Percentiles rank a stretch among this genome's conserved stretches.
Conservation (phyloP, 495 filamentous ascomycete species). For the Penicillium coprophilum region DNA sequence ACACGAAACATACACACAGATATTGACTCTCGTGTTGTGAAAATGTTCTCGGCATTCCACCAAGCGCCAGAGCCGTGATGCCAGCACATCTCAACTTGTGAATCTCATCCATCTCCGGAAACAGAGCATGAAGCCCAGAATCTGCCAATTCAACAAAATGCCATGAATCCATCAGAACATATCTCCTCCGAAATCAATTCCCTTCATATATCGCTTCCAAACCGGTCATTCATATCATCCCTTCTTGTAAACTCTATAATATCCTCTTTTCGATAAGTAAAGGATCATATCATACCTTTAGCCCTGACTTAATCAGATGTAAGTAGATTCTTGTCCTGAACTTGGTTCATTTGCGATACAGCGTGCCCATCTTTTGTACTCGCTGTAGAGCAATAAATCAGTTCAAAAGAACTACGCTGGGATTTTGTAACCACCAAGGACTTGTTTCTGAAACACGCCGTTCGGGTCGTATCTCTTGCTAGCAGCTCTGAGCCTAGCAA, state of each 20-base stretch:
- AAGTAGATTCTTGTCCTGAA: neutral
- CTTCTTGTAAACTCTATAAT: conserved; percentile 4
- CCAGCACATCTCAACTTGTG: conserved; percentile 1
- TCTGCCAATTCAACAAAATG: conserved; percentile 5
- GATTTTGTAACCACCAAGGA: too few relatives aligned
- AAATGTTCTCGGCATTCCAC: conserved; percentile 4
- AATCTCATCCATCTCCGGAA: conserved; percentile 5
- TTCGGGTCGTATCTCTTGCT: too few relatives aligned
- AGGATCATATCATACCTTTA: conserved; percentile 2
- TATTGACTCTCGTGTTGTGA: conserved; percentile 2
- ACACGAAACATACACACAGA: conserved; percentile 1
- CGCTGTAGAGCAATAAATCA: too few relatives aligned
- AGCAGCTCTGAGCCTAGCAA: too few relatives aligned
- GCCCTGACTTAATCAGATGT: neutral
- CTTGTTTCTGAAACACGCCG: too few relatives aligned
- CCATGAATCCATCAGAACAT: conserved; percentile 1
- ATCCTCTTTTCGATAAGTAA: conserved; percentile 2
- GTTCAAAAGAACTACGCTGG: too few relatives aligned
- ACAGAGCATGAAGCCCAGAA: neutral
- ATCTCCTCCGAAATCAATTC: neutral
- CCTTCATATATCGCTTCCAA: conserved; percentile 1
- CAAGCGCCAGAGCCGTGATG: conserved; percentile 1
- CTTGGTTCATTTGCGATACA: too few relatives aligned
- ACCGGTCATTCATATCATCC: conserved; percentile 3
- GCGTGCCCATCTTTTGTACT: too few relatives aligned